phyloP scores from a whole-genome alignment of 495 filamentous ascomycete species.

The Astrothelium macrocarpum region DNA sequence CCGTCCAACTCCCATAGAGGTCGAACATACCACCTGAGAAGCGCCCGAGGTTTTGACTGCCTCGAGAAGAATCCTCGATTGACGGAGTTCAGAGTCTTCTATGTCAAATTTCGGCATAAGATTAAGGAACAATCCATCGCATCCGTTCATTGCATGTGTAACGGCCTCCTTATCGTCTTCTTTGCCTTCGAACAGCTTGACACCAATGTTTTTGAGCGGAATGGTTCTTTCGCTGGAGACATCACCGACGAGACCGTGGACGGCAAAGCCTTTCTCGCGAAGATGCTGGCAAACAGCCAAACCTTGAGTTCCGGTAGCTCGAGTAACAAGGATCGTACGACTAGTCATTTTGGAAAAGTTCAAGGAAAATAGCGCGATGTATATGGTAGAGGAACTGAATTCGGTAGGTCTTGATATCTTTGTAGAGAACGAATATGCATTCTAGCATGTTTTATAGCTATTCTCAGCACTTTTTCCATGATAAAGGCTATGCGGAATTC shows the following conservation, averaged over 20 bases:
- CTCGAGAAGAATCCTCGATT: conserved; percentile 34
- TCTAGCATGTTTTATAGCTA: conserved; percentile 23
- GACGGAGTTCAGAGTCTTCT: conserved; percentile 28
- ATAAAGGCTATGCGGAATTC: background rate
- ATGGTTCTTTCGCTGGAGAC: conserved; percentile 28
- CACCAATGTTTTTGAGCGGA: conserved; percentile 32
- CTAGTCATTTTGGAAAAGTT: conserved; percentile 27
- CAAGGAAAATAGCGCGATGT: background rate
- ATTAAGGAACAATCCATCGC: conserved; percentile 42
- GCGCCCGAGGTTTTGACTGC: conserved; percentile 36
- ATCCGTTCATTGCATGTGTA: conserved; percentile 31
- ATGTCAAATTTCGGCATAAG: conserved; percentile 27
- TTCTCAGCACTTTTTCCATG: background rate
- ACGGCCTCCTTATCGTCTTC: conserved; percentile 36
- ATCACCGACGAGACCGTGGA: conserved; percentile 38
- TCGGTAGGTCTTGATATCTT: background rate
- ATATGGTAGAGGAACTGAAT: background rate
- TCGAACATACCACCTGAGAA: conserved; percentile 37
- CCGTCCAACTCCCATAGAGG: conserved; percentile 24
- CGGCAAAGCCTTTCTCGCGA: conserved; percentile 27
- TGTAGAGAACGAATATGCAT: background rate
- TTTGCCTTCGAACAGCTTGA: conserved; percentile 33
- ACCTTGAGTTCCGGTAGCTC: conserved; percentile 45
- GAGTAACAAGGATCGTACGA: conserved; percentile 3
- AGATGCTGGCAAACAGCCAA: conserved; percentile 35